phyloP scores from a whole-genome alignment of 306 rosid genomes.

The Dryas alaskensis region DNA sequence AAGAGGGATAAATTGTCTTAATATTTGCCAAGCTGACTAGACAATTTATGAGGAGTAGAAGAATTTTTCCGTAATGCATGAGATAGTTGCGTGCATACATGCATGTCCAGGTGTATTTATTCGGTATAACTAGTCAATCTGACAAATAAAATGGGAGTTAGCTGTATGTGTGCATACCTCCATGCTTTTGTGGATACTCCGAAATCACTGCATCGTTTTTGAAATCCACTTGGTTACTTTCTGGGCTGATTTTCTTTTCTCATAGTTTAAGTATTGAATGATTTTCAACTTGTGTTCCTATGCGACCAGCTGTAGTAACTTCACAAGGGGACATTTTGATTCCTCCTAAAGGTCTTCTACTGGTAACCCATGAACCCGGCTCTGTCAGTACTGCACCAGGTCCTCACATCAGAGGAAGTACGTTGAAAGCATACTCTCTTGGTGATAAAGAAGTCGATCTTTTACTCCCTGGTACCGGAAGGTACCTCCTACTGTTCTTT shows the following conservation, averaged over 20 bases:
- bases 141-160: not conserved
- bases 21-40: not conserved
- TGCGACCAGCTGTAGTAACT: constrained; percentile 46
- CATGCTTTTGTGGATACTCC: too few species aligned
- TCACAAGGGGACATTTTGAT: constrained; percentile 45
- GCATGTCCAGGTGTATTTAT: not conserved
- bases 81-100: constrained; percentile 11
- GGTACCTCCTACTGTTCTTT: constrained; percentile 41
- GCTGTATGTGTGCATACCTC: not conserved
- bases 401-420: constrained; percentile 87
- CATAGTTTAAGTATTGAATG: not conserved
- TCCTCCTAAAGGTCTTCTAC: constrained; percentile 59
- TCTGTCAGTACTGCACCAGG: constrained; percentile 70
- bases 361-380: constrained; percentile 89
- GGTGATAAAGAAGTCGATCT: constrained; percentile 94
- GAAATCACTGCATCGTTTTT: not conserved
- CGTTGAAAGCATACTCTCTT: constrained; percentile 75
- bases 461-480: constrained; percentile 87
- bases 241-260: not conserved
- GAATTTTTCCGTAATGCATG: not conserved
- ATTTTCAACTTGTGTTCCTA: constrained; percentile 16
- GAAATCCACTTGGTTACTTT: not conserved
- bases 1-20: not conserved
- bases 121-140: constrained; percentile 12
- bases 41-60: not conserved